A percentile compares a stretch with the other conserved stretches of the same genome.
Evolutionary conservation across 148 eudicot species (phyloP).

Genomic region (Amaranthus cruentus): DNA sequence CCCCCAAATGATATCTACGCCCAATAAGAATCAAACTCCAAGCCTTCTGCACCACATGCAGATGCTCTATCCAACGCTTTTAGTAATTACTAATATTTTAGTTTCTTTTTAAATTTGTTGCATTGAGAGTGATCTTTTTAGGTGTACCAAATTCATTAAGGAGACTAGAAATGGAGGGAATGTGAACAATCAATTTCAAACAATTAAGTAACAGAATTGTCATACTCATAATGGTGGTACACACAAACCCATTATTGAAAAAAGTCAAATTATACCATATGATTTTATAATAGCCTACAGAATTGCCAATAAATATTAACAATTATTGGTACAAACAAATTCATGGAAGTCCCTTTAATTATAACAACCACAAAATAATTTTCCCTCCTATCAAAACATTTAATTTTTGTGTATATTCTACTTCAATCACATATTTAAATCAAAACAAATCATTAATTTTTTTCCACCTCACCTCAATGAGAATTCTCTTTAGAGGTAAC

Average conservation of each 20-base stretch:
- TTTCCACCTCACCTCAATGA: neutral
- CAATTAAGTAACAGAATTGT: slow-evolving; percentile 5
- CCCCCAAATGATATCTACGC: no score
- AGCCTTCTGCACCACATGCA: no score
- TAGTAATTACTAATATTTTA: no score
- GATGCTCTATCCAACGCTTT: no score
- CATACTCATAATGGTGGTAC: neutral
- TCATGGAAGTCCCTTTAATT: neutral
- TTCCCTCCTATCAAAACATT: neutral
- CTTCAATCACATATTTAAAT: slow-evolving; percentile 9
- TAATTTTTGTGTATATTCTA: neutral
- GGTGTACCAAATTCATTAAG: no score
- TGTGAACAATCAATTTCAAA: slow-evolving; percentile 4
- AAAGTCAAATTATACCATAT: slow-evolving; percentile 14
- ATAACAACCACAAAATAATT: slow-evolving; percentile 19
- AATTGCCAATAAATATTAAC: slow-evolving; percentile 6
- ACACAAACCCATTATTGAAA: slow-evolving; percentile 9
- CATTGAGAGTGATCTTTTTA: no score
- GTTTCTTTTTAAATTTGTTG: no score
- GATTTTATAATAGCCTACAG: neutral
- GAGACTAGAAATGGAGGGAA: neutral
- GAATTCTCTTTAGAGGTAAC: no score
- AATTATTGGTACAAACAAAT: slow-evolving; percentile 17
- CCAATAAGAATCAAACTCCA: no score
- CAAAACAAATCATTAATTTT: neutral